These are phyloP conservation scores for Cyathus striatus DNA, from an alignment of 768 basidiomycete species.

Conservation along the genomic window DNA sequence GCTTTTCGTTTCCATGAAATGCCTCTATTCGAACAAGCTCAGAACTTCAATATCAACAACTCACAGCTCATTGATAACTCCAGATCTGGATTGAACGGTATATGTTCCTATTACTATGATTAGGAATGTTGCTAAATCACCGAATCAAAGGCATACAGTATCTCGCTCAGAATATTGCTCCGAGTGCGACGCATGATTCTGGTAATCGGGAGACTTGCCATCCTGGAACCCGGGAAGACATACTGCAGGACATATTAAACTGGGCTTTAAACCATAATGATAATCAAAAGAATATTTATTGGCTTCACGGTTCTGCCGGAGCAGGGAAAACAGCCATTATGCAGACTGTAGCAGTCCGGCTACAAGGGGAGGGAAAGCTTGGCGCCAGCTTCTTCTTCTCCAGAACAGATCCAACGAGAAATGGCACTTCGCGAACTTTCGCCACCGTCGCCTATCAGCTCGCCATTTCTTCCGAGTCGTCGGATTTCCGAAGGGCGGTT, in stretches of 20 bases:
- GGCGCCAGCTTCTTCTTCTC: slow-evolving; percentile 29
- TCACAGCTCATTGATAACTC: too few species aligned
- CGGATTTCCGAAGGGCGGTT: slow-evolving; percentile 4
- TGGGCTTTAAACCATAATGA: not conserved
- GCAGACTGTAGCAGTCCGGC: slow-evolving; percentile 9
- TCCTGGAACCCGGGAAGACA: not conserved
- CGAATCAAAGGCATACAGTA: not conserved
- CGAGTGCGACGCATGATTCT: not conserved
- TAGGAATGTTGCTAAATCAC: not conserved
- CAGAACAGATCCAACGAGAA: slow-evolving; percentile 14
- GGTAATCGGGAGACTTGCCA: not conserved
- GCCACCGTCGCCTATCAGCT: slow-evolving; percentile 23
- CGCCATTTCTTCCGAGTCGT: slow-evolving; percentile 3
- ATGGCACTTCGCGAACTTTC: slow-evolving; percentile 14
- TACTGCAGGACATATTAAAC: not conserved
- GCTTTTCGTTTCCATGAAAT: too few species aligned
- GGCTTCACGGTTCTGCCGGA: slow-evolving; percentile 16
- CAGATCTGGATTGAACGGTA: not conserved
- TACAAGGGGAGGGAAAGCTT: slow-evolving; percentile 9
- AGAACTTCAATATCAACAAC: too few species aligned
- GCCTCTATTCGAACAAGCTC: too few species aligned
- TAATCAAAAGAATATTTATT: slow-evolving; percentile 5
- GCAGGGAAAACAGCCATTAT: slow-evolving; percentile 15
- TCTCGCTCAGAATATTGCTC: not conserved
- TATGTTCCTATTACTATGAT: not conserved